Evolutionary conservation across 129 eudicot species (phyloP), one percentile per base, ranked within the genome.

Genomic region (Solidago caesia): DNA sequence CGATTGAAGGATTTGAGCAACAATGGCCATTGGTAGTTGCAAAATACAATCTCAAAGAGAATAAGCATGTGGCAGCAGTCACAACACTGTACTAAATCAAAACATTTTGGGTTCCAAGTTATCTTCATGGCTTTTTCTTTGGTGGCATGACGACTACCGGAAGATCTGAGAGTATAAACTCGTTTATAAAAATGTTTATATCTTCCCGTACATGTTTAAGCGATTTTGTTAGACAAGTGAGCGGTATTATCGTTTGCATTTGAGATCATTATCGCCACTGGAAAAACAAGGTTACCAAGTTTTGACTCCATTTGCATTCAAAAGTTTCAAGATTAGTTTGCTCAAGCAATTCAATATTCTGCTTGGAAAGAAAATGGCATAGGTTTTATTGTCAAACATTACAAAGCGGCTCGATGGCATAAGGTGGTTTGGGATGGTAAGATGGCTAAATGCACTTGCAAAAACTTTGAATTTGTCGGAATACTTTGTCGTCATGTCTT

Each of bases 111-210:
- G 66, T 41, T 27, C 65, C 66, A 11, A 26, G 16, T 53, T 71
- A 71, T 71, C 75, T 71, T 13, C 65, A 8, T 53, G 53, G 39
- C 29, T 71, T 6, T 58, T 55, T 71, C 33, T 15, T 55, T 71
- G 75, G 75, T 12, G 75, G 65, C 49, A 71, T 71, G 75, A 56
- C 53, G 8, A 53, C 65, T 52, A 71, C 75, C 13, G 52, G 65
- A 33, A 53, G 75, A 52, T 71, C 75, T 6, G 53, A 71, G 52
- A 71, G 75, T 27, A 56, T 71, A 53, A 41, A 29, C 39, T 2
- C 26, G 1, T 56, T 52, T n/a, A 9, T 71, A 4, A 53, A 67
- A 8, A 56, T 7, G 25, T 56, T 56, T 56, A 21, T 56, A 11
- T 56, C 62, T 13, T 56, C 62, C 2, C 62, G n/a, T 12, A 56